These are phyloP conservation scores for Amaranthus tricolor DNA, from an alignment of 179 eudicot genomes.

Conservation along the genomic window DNA sequence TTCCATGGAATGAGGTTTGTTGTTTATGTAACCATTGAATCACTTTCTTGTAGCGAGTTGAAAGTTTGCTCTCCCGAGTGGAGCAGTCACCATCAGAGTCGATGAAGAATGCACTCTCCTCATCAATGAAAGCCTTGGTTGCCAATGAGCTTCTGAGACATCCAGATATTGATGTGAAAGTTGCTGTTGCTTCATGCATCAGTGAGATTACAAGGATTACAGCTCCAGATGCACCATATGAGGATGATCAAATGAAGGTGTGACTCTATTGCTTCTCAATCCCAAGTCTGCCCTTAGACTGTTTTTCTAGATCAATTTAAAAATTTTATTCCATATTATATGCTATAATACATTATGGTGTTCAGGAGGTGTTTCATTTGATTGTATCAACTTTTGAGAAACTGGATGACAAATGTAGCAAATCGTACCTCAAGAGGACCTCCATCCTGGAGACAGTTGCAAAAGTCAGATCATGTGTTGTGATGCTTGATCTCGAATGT, in stretches of 20 bases:
- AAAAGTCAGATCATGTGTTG: conserved; percentile 87
- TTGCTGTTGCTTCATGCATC: conserved; percentile 83
- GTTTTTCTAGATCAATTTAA: background rate
- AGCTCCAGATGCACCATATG: conserved; percentile 90
- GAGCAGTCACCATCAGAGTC: conserved; percentile 81
- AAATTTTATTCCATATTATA: background rate
- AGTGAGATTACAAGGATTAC: conserved; percentile 93
- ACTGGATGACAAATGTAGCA: conserved; percentile 57
- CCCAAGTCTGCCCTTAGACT: background rate
- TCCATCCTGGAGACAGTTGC: conserved; percentile 81
- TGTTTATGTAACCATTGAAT: conserved; percentile 5
- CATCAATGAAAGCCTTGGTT: conserved; percentile 61
- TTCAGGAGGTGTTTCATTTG: conserved; percentile 78
- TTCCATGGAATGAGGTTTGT: background rate
- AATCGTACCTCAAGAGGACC: conserved; percentile 59
- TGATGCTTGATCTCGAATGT: conserved; percentile 96
- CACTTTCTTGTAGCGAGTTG: conserved; percentile 46
- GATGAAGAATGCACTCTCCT: conserved; percentile 62
- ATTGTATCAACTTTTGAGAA: conserved; percentile 81
- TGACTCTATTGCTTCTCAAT: conserved; percentile 5
- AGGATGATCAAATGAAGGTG: conserved; percentile 85
- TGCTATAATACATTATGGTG: conserved; percentile 8
- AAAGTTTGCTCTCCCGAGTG: conserved; percentile 48
- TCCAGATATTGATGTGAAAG: conserved; percentile 67
- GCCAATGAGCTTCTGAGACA: conserved; percentile 53